These are phyloP conservation scores for Maudiozyma serrabonitensis DNA, from an alignment of 805 yeast species.

Conservation along the genomic window DNA sequence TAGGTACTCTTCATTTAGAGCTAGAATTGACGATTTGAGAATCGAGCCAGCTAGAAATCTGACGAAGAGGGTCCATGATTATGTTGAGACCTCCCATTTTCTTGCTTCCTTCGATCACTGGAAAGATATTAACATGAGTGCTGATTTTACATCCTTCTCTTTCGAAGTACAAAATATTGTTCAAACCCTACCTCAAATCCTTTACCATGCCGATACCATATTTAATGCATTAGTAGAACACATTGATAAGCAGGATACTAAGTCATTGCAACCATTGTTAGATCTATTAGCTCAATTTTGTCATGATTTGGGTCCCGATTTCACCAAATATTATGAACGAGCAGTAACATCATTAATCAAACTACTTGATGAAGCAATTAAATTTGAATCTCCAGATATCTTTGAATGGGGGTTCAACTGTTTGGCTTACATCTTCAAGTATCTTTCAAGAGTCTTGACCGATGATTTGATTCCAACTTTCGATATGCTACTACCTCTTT, in stretches of 20 bases:
- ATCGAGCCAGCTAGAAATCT: constrained; percentile 64
- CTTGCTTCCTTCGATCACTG: constrained; percentile 73
- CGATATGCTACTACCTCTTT: constrained; percentile 49
- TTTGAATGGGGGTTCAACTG: constrained; percentile 80
- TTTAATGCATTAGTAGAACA: constrained; percentile 41
- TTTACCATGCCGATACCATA: constrained; percentile 59
- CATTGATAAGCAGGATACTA: constrained; percentile 48
- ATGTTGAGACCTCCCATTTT: constrained; percentile 70
- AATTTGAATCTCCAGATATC: constrained; percentile 47
- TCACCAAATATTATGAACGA: constrained; percentile 54
- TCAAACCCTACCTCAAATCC: constrained; percentile 70
- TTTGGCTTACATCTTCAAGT: constrained; percentile 83
- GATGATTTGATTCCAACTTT: constrained; percentile 64
- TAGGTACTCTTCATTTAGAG: constrained; percentile 68
- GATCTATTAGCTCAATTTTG: constrained; percentile 79
- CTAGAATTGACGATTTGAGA: constrained; percentile 71
- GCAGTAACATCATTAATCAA: constrained; percentile 43
- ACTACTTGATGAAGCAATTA: constrained; percentile 34
- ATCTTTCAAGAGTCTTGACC: constrained; percentile 56
- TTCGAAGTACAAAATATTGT: constrained; percentile 43
- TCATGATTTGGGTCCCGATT: constrained; percentile 89
- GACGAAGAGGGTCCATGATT: constrained; percentile 52
- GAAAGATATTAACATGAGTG: constrained; percentile 77
- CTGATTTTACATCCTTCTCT: constrained; percentile 54
- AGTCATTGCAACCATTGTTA: constrained; percentile 69